A percentile compares a stretch with the other conserved stretches of the same genome.
Evolutionary conservation across 805 yeast species (phyloP).

Genomic region (Teunomyces gatunensis): DNA sequence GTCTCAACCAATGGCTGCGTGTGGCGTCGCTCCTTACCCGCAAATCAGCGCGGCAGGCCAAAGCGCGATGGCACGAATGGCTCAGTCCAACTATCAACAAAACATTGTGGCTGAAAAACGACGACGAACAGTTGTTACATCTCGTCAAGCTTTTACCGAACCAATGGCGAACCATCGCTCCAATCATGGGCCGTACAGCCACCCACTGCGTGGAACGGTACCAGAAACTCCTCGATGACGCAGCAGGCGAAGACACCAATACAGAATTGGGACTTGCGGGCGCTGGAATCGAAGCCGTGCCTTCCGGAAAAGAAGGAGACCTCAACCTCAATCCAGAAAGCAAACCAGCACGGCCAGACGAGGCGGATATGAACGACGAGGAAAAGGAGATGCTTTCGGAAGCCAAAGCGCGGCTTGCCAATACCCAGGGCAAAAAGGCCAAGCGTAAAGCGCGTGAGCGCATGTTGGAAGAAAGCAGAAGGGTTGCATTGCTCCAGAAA

Average conservation of each 20-base stretch:
- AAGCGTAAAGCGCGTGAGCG: slow-evolving; percentile 85
- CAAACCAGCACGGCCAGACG: slow-evolving; percentile 78
- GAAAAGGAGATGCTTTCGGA: slow-evolving; percentile 93
- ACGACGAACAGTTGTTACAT: slow-evolving; percentile 68
- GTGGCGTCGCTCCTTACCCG: slow-evolving; percentile 82
- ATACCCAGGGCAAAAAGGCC: slow-evolving; percentile 93
- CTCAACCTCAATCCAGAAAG: slow-evolving; percentile 73
- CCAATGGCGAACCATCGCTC: slow-evolving; percentile 93
- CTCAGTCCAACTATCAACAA: slow-evolving; percentile 70
- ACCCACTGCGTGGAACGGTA: slow-evolving; percentile 84
- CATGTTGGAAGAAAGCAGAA: slow-evolving; percentile 70
- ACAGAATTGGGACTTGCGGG: slow-evolving; percentile 45
- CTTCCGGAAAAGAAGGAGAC: slow-evolving; percentile 51
- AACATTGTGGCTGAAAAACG: slow-evolving; percentile 67
- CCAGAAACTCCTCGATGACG: slow-evolving; percentile 63
- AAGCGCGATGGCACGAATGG: slow-evolving; percentile 90
- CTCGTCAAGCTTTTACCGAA: slow-evolving; percentile 76
- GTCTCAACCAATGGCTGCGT: slow-evolving; percentile 91
- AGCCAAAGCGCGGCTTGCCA: slow-evolving; percentile 87
- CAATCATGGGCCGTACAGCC: slow-evolving; percentile 78
- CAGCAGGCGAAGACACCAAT: slow-evolving; percentile 22
- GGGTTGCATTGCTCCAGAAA: slow-evolving; percentile 74
- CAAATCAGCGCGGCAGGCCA: slow-evolving; percentile 89
- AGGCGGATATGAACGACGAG: slow-evolving; percentile 77
- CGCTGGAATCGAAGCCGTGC: slow-evolving; percentile 51